phyloP scores from a whole-genome alignment of 2,329 filamentous ascomycete genomes.

The Monosporascus sp. region DNA sequence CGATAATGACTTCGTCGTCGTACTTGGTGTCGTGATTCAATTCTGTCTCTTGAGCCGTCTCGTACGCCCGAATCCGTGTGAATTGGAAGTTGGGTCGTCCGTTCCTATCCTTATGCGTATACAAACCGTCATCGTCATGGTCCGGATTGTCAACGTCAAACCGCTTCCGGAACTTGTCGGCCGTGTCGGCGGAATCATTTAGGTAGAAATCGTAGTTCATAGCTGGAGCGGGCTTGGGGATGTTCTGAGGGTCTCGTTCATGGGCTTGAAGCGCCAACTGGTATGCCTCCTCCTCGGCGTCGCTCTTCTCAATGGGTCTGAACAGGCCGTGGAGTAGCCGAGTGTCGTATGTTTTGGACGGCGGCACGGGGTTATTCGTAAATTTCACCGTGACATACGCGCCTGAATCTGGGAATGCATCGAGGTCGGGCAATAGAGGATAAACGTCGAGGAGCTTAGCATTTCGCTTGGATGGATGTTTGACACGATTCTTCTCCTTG shows the following conservation, averaged over 20 bases:
- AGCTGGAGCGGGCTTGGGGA: constrained; percentile 50
- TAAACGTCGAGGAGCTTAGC: constrained; percentile 54
- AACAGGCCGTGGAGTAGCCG: constrained; percentile 58
- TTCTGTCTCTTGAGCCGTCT: constrained; percentile 54
- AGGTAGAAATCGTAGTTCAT: constrained; percentile 66
- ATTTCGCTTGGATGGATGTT: constrained; percentile 53
- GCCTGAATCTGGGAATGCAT: constrained; percentile 64
- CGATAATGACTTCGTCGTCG: constrained; percentile 56
- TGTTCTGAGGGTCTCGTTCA: constrained; percentile 49
- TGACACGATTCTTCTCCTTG: constrained; percentile 47
- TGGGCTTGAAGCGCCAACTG: constrained; percentile 46
- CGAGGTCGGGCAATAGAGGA: constrained; percentile 59
- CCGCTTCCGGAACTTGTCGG: constrained; percentile 52
- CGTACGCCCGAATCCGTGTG: constrained; percentile 57
- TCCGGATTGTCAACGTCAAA: constrained; percentile 54
- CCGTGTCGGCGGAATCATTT: constrained; percentile 40
- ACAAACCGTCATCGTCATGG: constrained; percentile 47
- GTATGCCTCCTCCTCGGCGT: constrained; percentile 48
- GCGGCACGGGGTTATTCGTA: constrained; percentile 56
- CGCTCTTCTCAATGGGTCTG: constrained; percentile 51
- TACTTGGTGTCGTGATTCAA: constrained; percentile 55
- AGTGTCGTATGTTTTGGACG: constrained; percentile 48
- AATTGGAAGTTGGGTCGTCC: constrained; percentile 52
- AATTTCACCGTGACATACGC: constrained; percentile 68
- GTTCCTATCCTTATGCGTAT: constrained; percentile 43